Evolutionary conservation across 1,139 yeast species (phyloP).

Genomic region (Starmera stellimalicola): DNA sequence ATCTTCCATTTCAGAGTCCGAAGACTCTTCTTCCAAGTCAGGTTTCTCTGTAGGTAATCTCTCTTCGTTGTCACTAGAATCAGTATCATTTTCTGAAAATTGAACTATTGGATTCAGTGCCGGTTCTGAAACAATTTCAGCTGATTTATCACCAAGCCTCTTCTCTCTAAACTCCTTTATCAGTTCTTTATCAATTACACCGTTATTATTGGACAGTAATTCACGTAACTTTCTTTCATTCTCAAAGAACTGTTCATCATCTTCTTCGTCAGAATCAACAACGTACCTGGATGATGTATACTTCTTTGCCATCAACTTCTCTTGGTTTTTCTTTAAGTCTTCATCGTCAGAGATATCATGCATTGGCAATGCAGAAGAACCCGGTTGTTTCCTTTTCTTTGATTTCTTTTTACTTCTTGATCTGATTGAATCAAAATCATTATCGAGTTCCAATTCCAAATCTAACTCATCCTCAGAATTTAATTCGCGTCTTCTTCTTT

Average conservation of each 20-base stretch:
- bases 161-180: neutral
- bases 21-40: neutral
- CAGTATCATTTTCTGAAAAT: neutral
- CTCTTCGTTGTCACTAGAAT: neutral
- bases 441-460: constrained; percentile 1
- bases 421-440: neutral
- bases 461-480: neutral
- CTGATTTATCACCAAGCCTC: neutral
- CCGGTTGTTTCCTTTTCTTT: constrained; percentile 3
- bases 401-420: constrained; percentile 3
- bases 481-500: neutral
- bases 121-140: neutral
- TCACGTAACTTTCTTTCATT: constrained; percentile 47
- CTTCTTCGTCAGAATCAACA: constrained; percentile 52
- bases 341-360: constrained; percentile 14
- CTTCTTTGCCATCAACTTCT: neutral
- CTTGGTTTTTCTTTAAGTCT: constrained; percentile 1
- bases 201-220: constrained; percentile 21
- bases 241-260: constrained; percentile 43
- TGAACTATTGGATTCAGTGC: neutral
- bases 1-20: neutral
- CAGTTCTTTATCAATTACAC: constrained; percentile 16
- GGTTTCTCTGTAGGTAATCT: neutral
- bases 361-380: constrained; percentile 4
- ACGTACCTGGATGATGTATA: constrained; percentile 36